Percentiles rank a stretch among this genome's conserved stretches.
These are phyloP conservation scores for Hypoxylon sp. DNA, from an alignment of 2,329 filamentous ascomycete genomes.

Conservation along the genomic window DNA sequence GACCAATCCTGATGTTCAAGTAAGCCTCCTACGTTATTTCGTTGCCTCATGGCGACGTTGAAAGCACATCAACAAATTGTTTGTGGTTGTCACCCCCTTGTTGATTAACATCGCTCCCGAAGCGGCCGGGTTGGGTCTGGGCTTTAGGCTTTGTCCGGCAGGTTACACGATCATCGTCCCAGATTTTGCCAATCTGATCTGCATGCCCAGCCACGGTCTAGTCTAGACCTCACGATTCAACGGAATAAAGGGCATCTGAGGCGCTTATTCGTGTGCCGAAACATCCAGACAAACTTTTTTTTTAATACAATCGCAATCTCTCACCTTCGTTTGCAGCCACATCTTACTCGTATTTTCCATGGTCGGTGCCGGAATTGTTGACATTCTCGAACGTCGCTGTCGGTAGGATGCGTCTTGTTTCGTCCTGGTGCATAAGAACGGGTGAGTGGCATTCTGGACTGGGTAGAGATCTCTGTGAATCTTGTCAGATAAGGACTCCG, in stretches of 20 bases:
- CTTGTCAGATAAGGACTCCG: conserved; percentile 18
- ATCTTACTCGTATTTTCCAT: background rate
- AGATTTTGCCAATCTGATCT: conserved; percentile 19
- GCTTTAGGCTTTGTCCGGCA: background rate
- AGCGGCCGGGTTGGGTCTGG: background rate
- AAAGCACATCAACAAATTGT: background rate
- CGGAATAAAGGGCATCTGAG: background rate
- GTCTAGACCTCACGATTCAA: conserved; percentile 18
- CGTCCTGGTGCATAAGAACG: background rate
- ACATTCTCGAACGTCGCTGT: background rate
- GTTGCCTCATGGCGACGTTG: conserved; percentile 4
- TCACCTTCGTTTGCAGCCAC: background rate
- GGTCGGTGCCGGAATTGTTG: background rate
- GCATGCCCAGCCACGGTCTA: conserved; percentile 12
- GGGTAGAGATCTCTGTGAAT: conserved; percentile 6
- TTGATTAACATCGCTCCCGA: background rate
- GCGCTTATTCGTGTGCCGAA: conserved; percentile 1
- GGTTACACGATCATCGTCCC: conserved; percentile 9
- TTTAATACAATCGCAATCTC: background rate
- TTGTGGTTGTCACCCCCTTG: background rate
- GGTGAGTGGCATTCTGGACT: background rate
- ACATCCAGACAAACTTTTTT: conserved; percentile 9
- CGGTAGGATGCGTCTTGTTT: background rate
- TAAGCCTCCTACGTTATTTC: conserved; percentile 16
- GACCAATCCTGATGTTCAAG: conserved; percentile 2